Evolutionary conservation across 2,329 filamentous ascomycete species (phyloP).

Genomic region (Didymella lethalis): DNA sequence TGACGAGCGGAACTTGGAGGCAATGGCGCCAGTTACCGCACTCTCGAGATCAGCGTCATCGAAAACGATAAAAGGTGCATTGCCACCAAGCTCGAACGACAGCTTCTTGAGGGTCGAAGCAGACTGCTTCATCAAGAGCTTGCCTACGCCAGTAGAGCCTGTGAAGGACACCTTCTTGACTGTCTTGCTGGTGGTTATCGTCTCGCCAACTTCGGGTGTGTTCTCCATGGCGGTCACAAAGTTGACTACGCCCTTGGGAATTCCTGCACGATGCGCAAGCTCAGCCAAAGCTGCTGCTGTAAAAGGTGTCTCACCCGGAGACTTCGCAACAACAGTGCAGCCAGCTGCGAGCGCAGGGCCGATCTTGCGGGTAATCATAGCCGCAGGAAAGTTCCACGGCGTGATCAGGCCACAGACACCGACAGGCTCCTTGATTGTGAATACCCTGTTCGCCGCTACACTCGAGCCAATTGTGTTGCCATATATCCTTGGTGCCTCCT

Average conservation of each 20-base stretch:
- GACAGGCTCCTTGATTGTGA: conserved; percentile 82
- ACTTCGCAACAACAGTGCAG: conserved; percentile 92
- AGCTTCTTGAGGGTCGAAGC: conserved; percentile 83
- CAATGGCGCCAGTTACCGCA: conserved; percentile 82
- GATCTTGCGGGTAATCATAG: conserved; percentile 61
- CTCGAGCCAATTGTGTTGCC: conserved; percentile 78
- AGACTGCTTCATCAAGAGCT: conserved; percentile 88
- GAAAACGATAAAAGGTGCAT: conserved; percentile 96
- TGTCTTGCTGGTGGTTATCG: conserved; percentile 76
- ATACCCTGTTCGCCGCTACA: conserved; percentile 74
- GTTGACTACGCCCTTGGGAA: conserved; percentile 91
- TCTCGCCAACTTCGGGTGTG: conserved; percentile 78
- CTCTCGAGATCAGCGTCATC: conserved; percentile 89
- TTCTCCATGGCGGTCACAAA: conserved; percentile 82
- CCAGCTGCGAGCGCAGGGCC: conserved; percentile 84
- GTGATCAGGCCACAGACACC: conserved; percentile 85
- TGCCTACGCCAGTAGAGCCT: conserved; percentile 72
- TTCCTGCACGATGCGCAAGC: conserved; percentile 83
- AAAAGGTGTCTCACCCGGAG: conserved; percentile 90
- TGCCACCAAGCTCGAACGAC: conserved; percentile 91
- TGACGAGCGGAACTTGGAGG: conserved; percentile 90
- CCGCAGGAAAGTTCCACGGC: conserved; percentile 81
- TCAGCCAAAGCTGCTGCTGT: conserved; percentile 88
- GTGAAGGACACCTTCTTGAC: conserved; percentile 95
- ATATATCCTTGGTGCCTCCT: conserved; percentile 51